Percentiles rank a stretch among this genome's conserved stretches.
These are phyloP conservation scores for Cladosporium sp. DNA, from an alignment of 2,329 filamentous ascomycete species.

Conservation along the genomic window DNA sequence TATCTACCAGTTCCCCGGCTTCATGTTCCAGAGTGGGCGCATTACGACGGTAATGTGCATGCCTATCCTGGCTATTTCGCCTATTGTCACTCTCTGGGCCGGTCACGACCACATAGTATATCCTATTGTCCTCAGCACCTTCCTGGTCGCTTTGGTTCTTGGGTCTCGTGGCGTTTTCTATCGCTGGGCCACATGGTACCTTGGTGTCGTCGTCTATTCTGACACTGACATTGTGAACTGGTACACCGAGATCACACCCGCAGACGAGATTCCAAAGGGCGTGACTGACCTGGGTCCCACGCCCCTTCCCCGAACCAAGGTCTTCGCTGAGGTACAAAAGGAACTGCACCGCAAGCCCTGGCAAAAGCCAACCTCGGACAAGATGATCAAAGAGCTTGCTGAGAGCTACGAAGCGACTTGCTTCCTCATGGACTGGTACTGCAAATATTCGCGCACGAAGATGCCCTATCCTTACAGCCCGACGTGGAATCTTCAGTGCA, in stretches of 20 bases:
- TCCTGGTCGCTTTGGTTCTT: slow-evolving; percentile 48
- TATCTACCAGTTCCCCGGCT: slow-evolving; percentile 46
- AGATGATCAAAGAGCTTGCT: slow-evolving; percentile 47
- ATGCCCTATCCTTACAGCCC: slow-evolving; percentile 52
- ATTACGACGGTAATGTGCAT: slow-evolving; percentile 52
- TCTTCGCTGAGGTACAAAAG: slow-evolving; percentile 42
- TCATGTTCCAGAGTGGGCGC: slow-evolving; percentile 54
- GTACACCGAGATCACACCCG: slow-evolving; percentile 34
- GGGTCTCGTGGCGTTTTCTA: slow-evolving; percentile 51
- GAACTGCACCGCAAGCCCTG: slow-evolving; percentile 43
- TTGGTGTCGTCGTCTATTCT: slow-evolving; percentile 45
- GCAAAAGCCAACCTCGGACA: slow-evolving; percentile 39
- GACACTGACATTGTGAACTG: slow-evolving; percentile 49
- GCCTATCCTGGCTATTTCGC: slow-evolving; percentile 53
- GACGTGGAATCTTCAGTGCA: slow-evolving; percentile 54
- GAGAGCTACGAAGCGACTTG: slow-evolving; percentile 49
- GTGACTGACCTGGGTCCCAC: slow-evolving; percentile 47
- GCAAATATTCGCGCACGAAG: slow-evolving; percentile 41
- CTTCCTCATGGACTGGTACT: slow-evolving; percentile 53
- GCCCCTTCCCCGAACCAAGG: slow-evolving; percentile 42
- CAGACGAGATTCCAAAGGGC: slow-evolving; percentile 37
- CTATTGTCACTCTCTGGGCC: slow-evolving; percentile 51
- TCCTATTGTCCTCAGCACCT: slow-evolving; percentile 49
- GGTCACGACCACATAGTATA: slow-evolving; percentile 54
- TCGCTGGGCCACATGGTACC: slow-evolving; percentile 57